Conservation (phyloP, 805 yeast species). For the Trichomonascus vanleenenianus region DNA sequence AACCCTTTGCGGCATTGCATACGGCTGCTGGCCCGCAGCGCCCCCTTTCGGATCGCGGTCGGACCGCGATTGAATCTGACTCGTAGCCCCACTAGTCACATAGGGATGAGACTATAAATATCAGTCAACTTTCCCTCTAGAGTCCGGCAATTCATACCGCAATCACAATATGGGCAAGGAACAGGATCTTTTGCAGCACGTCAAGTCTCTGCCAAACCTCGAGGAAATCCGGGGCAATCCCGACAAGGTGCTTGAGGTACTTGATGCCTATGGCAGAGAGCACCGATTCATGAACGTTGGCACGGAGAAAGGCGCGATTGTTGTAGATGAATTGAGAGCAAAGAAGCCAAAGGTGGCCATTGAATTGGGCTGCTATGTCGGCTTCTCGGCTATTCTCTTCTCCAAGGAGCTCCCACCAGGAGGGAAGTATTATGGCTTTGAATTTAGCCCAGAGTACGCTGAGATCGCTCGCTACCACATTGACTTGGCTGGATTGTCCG, state of each 20-base stretch:
- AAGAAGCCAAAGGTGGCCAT: slow-evolving; percentile 4
- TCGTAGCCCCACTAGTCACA: slow-evolving; percentile 51
- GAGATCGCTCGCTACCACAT: slow-evolving; percentile 12
- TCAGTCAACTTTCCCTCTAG: too few relatives aligned
- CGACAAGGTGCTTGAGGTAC: slow-evolving; percentile 2
- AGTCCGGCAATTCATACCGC: too few relatives aligned
- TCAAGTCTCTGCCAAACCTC: background rate
- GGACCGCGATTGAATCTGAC: too few relatives aligned
- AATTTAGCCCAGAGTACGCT: slow-evolving; percentile 10
- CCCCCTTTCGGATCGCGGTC: too few relatives aligned
- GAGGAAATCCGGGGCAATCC: slow-evolving; percentile 6
- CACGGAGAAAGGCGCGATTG: background rate
- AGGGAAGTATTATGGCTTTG: slow-evolving; percentile 10
- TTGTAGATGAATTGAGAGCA: background rate
- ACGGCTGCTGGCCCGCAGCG: too few relatives aligned
- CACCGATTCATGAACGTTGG: slow-evolving; percentile 9
- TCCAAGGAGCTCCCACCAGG: slow-evolving; percentile 11
- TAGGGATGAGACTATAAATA: too few relatives aligned
- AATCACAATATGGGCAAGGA: background rate
- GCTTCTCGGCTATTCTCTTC: slow-evolving; percentile 11
- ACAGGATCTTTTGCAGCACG: background rate
- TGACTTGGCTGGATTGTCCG: slow-evolving; percentile 11
- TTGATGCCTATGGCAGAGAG: slow-evolving; percentile 1
- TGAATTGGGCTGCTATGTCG: slow-evolving; percentile 6
- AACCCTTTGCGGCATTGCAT: too few relatives aligned